Base-by-base conservation (phyloP, 2,329 filamentous ascomycete genomes). In the Clonostachys sp. region DNA sequence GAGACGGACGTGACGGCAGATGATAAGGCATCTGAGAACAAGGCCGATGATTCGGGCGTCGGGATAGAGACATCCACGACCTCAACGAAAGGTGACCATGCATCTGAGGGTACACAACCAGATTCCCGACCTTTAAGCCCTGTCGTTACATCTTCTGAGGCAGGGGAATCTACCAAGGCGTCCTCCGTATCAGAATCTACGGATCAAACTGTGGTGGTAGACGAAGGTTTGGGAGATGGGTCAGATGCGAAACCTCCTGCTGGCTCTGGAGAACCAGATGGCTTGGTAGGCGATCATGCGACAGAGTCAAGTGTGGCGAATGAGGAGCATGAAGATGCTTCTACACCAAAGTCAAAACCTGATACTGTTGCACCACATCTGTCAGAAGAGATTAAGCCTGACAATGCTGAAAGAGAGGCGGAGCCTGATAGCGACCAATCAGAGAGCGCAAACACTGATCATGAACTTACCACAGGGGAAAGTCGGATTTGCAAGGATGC, bases 121-220 rank as follows among this genome's bases (percentile, higher is more conserved):
- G 80, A 83, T 58, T 85, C 81, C 3, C 77, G 77, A 45, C 78
- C 81, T 5, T 62, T 75, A 12, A 84, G 81, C 13, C 80, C 81
- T 1, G 60, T 75, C 18, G 72, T 73, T 41, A 66, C 66, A 17
- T 72, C 70, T 14, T 83, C 79, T 6, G 80, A 84, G 49, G 66
- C 74, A 38, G 78, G 73, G 13, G 73, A 77, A 44, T 84, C 81
- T 4, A 85, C 82, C 7, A 80, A 78, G 54, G 81, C 82, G 5
- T 85, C 81, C 0, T 85, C 82, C 0, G 59, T 85, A 10, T 84
- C 81, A 6, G 82, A 83, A 50, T 79, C 77, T 3, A 84, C 81
- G 2, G 77, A 84, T 49, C 80, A 82, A 57, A 83, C 80, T 5
- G 61, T 80, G 3, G 69, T 70, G 42, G 70, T 65, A 12, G 24